A percentile compares a stretch with the other conserved stretches of the same genome.
These are phyloP conservation scores for Thalassiosira profunda DNA, from an alignment of 108 stramenopile species.

Conservation along the genomic window DNA sequence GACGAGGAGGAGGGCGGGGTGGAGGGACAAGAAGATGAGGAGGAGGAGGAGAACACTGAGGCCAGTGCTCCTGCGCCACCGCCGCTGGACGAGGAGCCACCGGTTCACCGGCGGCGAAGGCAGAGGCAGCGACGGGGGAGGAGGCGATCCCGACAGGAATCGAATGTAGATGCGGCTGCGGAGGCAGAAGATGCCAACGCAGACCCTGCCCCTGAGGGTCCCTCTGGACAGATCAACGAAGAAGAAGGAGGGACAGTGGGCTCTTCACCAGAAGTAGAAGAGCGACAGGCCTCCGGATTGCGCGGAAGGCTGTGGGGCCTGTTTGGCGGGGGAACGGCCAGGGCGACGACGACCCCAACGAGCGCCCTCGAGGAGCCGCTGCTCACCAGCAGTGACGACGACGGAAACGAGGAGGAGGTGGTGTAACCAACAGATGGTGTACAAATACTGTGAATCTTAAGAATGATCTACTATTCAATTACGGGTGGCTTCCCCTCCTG, in stretches of 20 bases:
- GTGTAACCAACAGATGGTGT: no score
- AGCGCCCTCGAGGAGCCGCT: slow-evolving; percentile 29
- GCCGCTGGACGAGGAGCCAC: slow-evolving; percentile 3
- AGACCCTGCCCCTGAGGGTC: neutral
- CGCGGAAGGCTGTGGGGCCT: slow-evolving; percentile 9
- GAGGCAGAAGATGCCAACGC: neutral
- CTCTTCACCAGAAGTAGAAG: neutral
- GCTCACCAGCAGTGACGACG: slow-evolving; percentile 8
- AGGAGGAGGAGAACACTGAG: neutral
- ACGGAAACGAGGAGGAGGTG: no score
- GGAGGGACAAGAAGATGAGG: neutral
- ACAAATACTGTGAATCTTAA: no score
- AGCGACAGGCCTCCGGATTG: neutral
- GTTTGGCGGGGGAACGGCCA: neutral
- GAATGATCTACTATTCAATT: no score
- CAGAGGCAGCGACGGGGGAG: neutral
- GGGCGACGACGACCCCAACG: neutral
- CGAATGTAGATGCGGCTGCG: neutral
- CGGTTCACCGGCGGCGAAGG: neutral
- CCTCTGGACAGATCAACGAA: neutral
- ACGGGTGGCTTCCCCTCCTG: no score
- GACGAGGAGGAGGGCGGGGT: slow-evolving; percentile 6
- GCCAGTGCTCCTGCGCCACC: neutral
- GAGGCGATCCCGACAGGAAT: neutral
- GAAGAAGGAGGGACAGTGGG: neutral